A percentile compares a stretch with the other conserved stretches of the same genome.
These are phyloP conservation scores for Purshia tridentata DNA, from an alignment of 306 rosid genomes.

Conservation along the genomic window DNA sequence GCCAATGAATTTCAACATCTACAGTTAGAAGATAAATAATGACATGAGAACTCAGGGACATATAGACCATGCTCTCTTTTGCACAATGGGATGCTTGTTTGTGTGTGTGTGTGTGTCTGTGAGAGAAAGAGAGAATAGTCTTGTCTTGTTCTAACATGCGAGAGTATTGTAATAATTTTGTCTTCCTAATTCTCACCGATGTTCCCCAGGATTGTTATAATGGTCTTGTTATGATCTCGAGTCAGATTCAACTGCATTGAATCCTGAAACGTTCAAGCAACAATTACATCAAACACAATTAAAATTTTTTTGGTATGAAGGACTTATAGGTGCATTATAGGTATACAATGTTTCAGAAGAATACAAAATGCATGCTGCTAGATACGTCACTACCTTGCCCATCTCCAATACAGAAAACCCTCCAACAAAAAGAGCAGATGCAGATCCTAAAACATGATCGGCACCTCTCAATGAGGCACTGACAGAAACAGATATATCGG, in stretches of 20 bases:
- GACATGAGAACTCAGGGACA: background rate
- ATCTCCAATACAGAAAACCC: constrained; percentile 77
- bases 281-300: background rate
- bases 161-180: too few relatives aligned
- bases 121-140: too few relatives aligned
- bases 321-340: background rate
- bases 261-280: constrained; percentile 36
- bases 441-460: constrained; percentile 65
- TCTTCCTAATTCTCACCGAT: constrained; percentile 50
- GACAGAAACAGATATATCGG: constrained; percentile 61
- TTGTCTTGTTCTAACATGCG: too few relatives aligned
- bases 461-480: constrained; percentile 63
- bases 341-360: background rate
- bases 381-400: constrained; percentile 54
- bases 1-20: constrained; percentile 73
- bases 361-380: constrained; percentile 3
- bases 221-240: constrained; percentile 58
- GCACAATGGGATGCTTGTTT: too few relatives aligned
- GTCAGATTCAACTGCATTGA: constrained; percentile 67
- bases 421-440: constrained; percentile 77
- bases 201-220: constrained; percentile 81
- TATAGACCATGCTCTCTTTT: too few relatives aligned
- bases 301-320: background rate
- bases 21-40: constrained; percentile 22
- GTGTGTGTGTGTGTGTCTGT: too few relatives aligned